phyloP scores from a whole-genome alignment of 208 protist species.

The Lotmaria passim region DNA sequence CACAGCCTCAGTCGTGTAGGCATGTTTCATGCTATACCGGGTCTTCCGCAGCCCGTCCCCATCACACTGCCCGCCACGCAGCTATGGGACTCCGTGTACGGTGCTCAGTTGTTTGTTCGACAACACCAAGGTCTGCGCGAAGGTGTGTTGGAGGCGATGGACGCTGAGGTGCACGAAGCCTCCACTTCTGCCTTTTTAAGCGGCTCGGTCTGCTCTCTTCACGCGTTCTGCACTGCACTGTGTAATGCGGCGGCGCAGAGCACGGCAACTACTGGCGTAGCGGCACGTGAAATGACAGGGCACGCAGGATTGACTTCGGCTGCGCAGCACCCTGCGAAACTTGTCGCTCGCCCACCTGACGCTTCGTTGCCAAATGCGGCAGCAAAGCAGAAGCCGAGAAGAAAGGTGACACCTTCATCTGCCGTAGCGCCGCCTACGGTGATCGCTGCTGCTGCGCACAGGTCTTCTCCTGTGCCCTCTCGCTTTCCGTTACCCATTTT shows the following conservation, averaged over 20 bases:
- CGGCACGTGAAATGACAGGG: too few species aligned
- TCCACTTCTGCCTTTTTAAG: not conserved
- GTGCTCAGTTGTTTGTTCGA: too few species aligned
- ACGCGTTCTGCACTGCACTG: conserved; percentile 16
- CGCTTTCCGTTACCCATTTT: conserved; percentile 11
- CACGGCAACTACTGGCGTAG: too few species aligned
- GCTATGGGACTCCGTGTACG: not conserved
- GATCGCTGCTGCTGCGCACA: too few species aligned
- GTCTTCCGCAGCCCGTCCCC: conserved; percentile 31
- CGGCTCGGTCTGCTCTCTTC: conserved; percentile 30
- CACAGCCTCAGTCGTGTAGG: conserved; percentile 13
- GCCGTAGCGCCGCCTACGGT: too few species aligned
- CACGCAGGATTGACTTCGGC: too few species aligned
- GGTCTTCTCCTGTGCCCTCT: not conserved
- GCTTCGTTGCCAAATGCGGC: too few species aligned
- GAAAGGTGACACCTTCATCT: not conserved
- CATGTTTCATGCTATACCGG: conserved; percentile 36
- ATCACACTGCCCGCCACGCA: not conserved
- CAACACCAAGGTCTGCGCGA: too few species aligned
- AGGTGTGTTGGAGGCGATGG: not conserved
- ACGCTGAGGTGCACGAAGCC: not conserved
- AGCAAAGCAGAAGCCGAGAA: too few species aligned
- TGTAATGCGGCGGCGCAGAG: not conserved
- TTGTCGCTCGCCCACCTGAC: too few species aligned
- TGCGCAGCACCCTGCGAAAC: too few species aligned